Base-by-base conservation (phyloP, 352 stramenopile genomes). In the Phytophthora sojae region DNA sequence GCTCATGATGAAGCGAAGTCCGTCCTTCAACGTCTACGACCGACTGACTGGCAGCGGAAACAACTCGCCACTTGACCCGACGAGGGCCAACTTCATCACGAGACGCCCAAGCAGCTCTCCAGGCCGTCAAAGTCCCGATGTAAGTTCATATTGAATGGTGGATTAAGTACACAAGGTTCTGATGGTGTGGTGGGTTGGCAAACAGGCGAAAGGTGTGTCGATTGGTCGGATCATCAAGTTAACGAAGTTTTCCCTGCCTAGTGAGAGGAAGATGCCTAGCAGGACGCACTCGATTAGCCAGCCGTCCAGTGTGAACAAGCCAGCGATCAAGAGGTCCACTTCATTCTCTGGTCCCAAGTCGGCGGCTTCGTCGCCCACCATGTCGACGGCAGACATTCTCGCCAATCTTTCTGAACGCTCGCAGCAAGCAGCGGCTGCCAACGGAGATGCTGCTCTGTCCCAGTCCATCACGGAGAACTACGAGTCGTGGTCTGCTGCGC, bases 401-500 rank as follows among this genome's bases (percentile, higher is more conserved):
- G 39, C 63, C 55, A 65, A 50, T 21, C 50, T 68, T 9, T 30
- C 32, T 44, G 21, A 37, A 25, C 45, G 29, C 7, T 35, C 39
- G 29, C 35, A 50, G n/a, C 30, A 49, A 49, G 6, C 35, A 21
- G 25, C 52, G 25, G 35, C 42, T 50, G 32, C 23, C 26, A 57
- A 51, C 17, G 32, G 37, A 53, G 47, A 69, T 69, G 30, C 44
- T n/a, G 37, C 58, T 7, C 19, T 42, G 30, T 73, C 73, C 2
- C 74, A 80, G 21, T 78, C 67, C 6, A 79, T 89, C 63, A 57
- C 84, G 6, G 61, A 86, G 21, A 89, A 90, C 26, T 89, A 88
- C 47, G 76, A 90, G 45, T 75, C 76, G 3, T 92, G 80, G 79
- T 76, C 77, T 11, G 67, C 81, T 2, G 76, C 74, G 26, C 64